Conservation (phyloP, 2,329 filamentous ascomycete species). For the Plenodomus tracheiphilus region DNA sequence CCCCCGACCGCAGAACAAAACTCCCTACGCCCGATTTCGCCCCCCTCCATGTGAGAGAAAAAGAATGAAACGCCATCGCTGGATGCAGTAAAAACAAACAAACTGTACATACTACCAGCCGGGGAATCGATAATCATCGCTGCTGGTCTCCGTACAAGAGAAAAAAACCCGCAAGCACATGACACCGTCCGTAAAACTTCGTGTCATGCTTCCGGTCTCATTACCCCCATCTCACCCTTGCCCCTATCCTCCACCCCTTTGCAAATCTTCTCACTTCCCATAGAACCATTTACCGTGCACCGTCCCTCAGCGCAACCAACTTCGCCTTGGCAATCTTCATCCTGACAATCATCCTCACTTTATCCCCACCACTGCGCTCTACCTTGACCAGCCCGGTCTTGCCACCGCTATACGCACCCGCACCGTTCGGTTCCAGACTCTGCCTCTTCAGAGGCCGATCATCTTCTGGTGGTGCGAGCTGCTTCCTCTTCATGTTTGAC, state of each 20-base stretch:
- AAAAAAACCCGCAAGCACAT: too few species aligned
- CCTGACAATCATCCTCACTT: constrained; percentile 21
- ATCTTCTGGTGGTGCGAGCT: constrained; percentile 16
- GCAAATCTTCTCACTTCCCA: too few species aligned
- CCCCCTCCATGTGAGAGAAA: not conserved
- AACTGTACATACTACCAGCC: too few species aligned
- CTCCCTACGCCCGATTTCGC: not conserved
- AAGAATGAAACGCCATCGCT: constrained; percentile 24
- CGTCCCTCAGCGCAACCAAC: constrained; percentile 5
- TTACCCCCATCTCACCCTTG: too few species aligned
- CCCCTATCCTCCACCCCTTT: too few species aligned
- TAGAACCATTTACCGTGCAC: too few species aligned
- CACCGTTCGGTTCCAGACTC: constrained; percentile 29
- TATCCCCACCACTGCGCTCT: constrained; percentile 18
- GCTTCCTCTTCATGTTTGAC: constrained; percentile 27
- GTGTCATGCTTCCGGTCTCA: too few species aligned
- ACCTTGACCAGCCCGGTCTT: constrained; percentile 23
- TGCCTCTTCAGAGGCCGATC: constrained; percentile 33
- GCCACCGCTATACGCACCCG: not conserved
- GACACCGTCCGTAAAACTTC: too few species aligned
- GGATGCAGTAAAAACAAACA: constrained; percentile 12
- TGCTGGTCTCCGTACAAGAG: too few species aligned
- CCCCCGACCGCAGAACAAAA: too few species aligned
- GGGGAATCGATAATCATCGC: too few species aligned
- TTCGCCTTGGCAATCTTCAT: constrained; percentile 23